A percentile compares a stretch with the other conserved stretches of the same genome.
Evolutionary conservation across 768 basidiomycete genomes (phyloP).

Genomic region (Phylloporus rhodoxanthus): DNA sequence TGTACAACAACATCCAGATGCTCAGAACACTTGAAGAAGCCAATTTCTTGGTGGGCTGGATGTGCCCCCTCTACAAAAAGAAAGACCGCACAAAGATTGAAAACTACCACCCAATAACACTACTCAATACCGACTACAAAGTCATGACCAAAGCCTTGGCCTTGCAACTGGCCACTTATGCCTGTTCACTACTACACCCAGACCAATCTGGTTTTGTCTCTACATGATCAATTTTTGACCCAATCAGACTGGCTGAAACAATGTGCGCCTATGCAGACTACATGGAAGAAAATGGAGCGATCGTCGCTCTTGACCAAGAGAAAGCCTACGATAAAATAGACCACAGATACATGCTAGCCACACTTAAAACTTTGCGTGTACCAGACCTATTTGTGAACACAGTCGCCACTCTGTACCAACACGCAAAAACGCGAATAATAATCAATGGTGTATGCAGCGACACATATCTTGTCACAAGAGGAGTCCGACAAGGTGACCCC

Average conservation of each 20-base stretch:
- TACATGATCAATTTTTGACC: constrained; percentile 29
- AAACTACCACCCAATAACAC: constrained; percentile 35
- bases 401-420: not conserved
- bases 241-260: constrained; percentile 21
- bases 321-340: no score
- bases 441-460: no score
- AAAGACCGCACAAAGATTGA: constrained; percentile 25
- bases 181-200: constrained; percentile 34
- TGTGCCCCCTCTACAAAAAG: constrained; percentile 41
- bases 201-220: constrained; percentile 38
- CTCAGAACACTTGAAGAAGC: constrained; percentile 5
- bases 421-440: not conserved
- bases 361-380: not conserved
- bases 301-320: no score
- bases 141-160: no score
- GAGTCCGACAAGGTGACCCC: constrained; percentile 34
- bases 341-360: constrained; percentile 25
- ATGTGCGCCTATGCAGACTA: constrained; percentile 18
- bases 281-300: constrained; percentile 3
- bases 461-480: constrained; percentile 12
- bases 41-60: constrained; percentile 32
- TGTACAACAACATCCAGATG: no score
- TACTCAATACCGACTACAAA: no score
- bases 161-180: no score
- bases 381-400: not conserved